Evolutionary conservation across 75 land plant genomes (phyloP), one percentile per base, ranked within the genome.

Genomic region (Cunninghamia lanceolata): DNA sequence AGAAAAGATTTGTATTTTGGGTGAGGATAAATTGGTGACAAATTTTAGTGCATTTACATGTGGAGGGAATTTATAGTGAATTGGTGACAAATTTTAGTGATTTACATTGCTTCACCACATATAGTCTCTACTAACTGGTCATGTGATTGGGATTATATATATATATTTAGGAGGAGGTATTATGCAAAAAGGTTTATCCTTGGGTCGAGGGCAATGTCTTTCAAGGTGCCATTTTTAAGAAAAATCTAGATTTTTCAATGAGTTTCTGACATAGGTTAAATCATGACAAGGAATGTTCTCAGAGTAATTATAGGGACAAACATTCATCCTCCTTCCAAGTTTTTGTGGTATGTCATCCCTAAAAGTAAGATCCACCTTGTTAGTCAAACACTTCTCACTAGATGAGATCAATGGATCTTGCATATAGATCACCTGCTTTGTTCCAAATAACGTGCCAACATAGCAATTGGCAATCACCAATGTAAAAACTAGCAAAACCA

Each of bases 221-320:
- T 96, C 96, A 9, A 96, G 91, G 42, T 94, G 91, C 86, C 93
- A 91, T 85, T 84, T 90, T 81, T 87, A 82, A 11, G 91, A 90
- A 73, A 86, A 54, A 88, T 96, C 87, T 54, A 96, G 84, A 32
- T 77, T 87, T 32, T 89, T 88, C 9, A 85, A 87, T 76, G 91
- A 75, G 15, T 32, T 82, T 0, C 80, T 87, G 0, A 90, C 75
- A 50, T 91, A 94, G n/a, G 89, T 53, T 74, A 85, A 6, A 76
- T 96, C 91, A 89, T 96, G 98, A 86, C 98, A 96, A 39, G 98
- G 98, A 45, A 96, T 92, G 46, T 93, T 89, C 87, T 94, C 96
- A 66, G 93, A 89, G 85, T 71, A 92, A 5, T 76, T 25, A 79
- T 88, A 63, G 7, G 98, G 98, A 84, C 96, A 96, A 7, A 96